Percentiles rank a stretch among this genome's conserved stretches.
Evolutionary conservation across 768 basidiomycete genomes (phyloP).

Genomic region (Rhodotorula graminis): DNA sequence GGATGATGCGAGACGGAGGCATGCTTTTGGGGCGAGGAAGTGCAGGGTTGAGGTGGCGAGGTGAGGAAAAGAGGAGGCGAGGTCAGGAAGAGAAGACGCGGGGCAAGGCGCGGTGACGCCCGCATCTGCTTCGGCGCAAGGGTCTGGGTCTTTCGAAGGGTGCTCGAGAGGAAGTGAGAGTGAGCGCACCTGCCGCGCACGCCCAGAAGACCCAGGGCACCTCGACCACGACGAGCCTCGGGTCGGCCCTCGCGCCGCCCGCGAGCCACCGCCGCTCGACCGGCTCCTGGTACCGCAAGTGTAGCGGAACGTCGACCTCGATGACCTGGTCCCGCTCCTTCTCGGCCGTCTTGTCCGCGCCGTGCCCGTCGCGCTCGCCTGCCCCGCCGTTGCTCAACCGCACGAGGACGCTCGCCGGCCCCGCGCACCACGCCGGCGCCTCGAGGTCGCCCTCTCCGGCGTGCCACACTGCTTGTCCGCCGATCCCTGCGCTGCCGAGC

Average conservation of each 20-base stretch:
- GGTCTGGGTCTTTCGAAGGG: neutral
- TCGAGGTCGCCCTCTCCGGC: slow-evolving; percentile 33
- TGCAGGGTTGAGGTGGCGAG: slow-evolving; percentile 2
- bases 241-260: neutral
- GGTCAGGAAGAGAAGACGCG: neutral
- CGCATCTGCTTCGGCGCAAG: neutral
- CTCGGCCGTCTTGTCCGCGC: neutral
- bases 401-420: neutral
- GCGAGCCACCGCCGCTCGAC: slow-evolving; percentile 4
- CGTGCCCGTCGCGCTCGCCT: neutral
- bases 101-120: neutral
- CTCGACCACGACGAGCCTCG: slow-evolving; percentile 5
- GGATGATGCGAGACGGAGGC: neutral
- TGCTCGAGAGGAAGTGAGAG: too few relatives aligned
- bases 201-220: slow-evolving; percentile 36
- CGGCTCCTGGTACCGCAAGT: slow-evolving; percentile 33
- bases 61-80: slow-evolving; percentile 2
- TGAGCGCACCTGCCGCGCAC: slow-evolving; percentile 1
- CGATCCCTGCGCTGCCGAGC: neutral
- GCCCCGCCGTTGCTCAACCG: neutral
- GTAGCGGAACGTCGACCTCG: slow-evolving; percentile 22
- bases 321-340: neutral
- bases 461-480: neutral
- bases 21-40: neutral
- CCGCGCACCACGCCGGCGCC: slow-evolving; percentile 11